phyloP scores from a whole-genome alignment of 2,329 filamentous ascomycete genomes.

The Aspergillus hiratsukae region DNA sequence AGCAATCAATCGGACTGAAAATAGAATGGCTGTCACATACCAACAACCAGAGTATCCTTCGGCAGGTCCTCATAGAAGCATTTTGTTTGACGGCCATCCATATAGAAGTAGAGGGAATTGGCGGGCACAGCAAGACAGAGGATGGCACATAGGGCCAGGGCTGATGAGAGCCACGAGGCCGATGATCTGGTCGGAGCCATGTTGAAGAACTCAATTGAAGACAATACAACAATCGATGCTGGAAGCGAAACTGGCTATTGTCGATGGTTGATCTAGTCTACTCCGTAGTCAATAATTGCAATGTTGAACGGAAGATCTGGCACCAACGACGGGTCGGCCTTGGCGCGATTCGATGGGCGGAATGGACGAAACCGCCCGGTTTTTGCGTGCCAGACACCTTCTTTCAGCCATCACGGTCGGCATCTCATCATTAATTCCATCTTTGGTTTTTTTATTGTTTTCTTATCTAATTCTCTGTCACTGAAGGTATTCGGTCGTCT shows the following conservation, averaged over 20 bases:
- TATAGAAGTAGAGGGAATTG: constrained; percentile 91
- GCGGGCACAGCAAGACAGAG: constrained; percentile 58
- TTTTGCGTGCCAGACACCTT: not conserved
- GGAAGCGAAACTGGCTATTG: not conserved
- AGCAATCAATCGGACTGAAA: not conserved
- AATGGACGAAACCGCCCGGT: not conserved
- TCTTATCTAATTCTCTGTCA: not conserved
- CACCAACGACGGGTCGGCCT: constrained; percentile 15
- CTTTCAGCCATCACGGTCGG: not conserved
- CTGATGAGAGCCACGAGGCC: constrained; percentile 36
- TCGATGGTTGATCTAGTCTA: constrained; percentile 1
- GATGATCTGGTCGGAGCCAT: constrained; percentile 36
- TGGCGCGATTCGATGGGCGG: constrained; percentile 18
- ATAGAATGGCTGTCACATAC: constrained; percentile 41
- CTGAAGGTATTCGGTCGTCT: not conserved
- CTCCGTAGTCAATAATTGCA: not conserved
- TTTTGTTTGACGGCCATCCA: constrained; percentile 79
- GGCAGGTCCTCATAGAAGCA: constrained; percentile 98
- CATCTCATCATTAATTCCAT: not conserved
- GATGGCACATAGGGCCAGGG: constrained; percentile 61
- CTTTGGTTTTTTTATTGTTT: not conserved
- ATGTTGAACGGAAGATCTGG: constrained; percentile 19
- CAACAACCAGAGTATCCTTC: constrained; percentile 94
- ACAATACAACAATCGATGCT: not conserved
- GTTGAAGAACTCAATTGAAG: constrained; percentile 5